Base-by-base conservation (phyloP, 495 filamentous ascomycete genomes). In the Astrothelium macrocarpum region DNA sequence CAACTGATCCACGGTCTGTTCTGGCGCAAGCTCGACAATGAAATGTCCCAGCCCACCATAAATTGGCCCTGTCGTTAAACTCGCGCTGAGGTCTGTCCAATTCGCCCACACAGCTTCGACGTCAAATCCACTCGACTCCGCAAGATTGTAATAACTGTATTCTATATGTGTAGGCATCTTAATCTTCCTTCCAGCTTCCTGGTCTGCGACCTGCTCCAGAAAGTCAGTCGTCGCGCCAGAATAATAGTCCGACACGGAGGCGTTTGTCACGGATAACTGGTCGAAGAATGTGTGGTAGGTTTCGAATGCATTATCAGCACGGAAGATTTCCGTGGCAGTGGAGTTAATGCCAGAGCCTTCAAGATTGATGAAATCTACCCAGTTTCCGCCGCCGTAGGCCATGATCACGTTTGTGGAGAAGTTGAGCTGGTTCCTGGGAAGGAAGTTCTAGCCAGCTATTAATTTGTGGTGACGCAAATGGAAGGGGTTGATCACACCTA, bases 141-240 rank as follows among this genome's bases (percentile, higher is more conserved):
- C 45, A 49, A 49, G 45, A 20, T 49, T 49, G 45, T 49, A 49
- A 20, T 18, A 18, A 49, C 14, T 18, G 45, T 49, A 49, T n/a
- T 18, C 14, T 18, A 49, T 20, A 49, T 49, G 45, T 49, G 23
- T 12, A 12, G 45, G 45, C 45, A 49, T 49, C 14, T n/a, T 49
- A n/a, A 49, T 49, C 45, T 49, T 49, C 45, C 45, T 49, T 49
- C 45, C 45, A 49, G 45, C 45, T 20, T 5, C 45, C 23, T 49
- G 45, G 23, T 49, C 45, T 12, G 45, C 45, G 45, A 49, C 45
- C 45, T 49, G 45, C 23, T 12, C 45, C 14, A 18, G 14, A n/a
- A 18, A 49, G 45, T 49, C 45, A n/a, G 23, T 20, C 16, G 45
- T 49, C 45, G 45, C 45, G 16, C 45, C 45, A 49, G 45, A 12